Conservation (phyloP, 1,284 basidiomycete species). For the Fistulinella staudtii region DNA sequence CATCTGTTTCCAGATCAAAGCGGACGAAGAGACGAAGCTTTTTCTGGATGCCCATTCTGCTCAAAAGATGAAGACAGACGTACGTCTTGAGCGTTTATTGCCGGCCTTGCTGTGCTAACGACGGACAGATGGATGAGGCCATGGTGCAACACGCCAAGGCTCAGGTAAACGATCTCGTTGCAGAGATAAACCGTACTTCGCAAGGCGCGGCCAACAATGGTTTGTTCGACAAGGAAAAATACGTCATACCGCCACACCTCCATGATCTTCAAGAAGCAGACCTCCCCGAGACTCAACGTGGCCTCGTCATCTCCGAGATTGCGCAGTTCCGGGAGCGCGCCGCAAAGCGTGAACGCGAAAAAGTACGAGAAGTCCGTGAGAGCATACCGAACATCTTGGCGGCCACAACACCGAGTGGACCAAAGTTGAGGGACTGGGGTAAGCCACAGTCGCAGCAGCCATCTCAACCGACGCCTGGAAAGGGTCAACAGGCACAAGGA, state of each 20-base stretch:
- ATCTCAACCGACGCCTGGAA: conserved; percentile 35
- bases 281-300: conserved; percentile 92
- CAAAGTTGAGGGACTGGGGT: conserved; percentile 74
- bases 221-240: conserved; percentile 71
- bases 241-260: conserved; percentile 89
- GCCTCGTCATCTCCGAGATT: conserved; percentile 91
- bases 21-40: conserved; percentile 87
- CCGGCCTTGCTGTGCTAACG: not conserved
- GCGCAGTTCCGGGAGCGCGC: conserved; percentile 88
- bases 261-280: conserved; percentile 94
- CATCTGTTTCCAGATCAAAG: conserved; percentile 63
- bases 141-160: conserved; percentile 47
- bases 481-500: conserved; percentile 46
- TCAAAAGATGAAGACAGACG: conserved; percentile 77
- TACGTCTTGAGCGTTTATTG: conserved; percentile 29
- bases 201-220: conserved; percentile 65
- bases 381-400: conserved; percentile 42
- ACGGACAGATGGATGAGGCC: conserved; percentile 56
- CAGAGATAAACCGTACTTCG: conserved; percentile 58
- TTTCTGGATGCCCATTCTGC: conserved; percentile 83
- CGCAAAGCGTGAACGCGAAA: conserved; percentile 82
- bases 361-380: conserved; percentile 67
- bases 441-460: conserved; percentile 49
- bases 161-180: conserved; percentile 53
- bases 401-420: conserved; percentile 57